phyloP scores from a whole-genome alignment of 2,329 filamentous ascomycete genomes.

The Botrytis tulipae region DNA sequence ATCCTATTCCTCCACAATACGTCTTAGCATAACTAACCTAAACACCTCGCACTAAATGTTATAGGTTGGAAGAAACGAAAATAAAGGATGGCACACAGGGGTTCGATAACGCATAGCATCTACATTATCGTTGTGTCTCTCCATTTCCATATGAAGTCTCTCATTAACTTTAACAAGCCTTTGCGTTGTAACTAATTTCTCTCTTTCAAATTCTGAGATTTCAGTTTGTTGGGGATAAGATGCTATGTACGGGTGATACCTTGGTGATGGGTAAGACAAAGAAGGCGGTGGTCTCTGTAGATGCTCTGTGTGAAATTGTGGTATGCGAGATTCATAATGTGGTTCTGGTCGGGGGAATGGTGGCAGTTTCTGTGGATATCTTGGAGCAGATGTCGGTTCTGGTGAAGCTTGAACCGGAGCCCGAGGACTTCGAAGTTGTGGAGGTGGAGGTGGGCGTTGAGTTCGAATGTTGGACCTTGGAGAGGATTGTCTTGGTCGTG shows the following conservation, averaged over 20 bases:
- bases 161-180: background rate
- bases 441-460: background rate
- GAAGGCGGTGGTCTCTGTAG: background rate
- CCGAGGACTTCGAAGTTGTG: background rate
- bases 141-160: background rate
- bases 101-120: background rate
- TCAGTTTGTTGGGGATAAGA: too few relatives aligned
- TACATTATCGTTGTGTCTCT: background rate
- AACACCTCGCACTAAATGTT: background rate
- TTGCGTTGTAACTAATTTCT: background rate
- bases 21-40: background rate
- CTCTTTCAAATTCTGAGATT: background rate
- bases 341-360: background rate
- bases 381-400: background rate
- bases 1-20: background rate
- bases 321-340: too few relatives aligned
- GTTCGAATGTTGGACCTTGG: background rate
- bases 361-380: background rate
- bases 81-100: background rate
- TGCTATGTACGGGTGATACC: background rate
- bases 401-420: background rate
- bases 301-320: too few relatives aligned
- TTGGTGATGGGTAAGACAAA: background rate
- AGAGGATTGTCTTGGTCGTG: background rate
- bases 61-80: background rate